Evolutionary conservation across 371 early-diverging fungal species (phyloP).

Genomic region (Nosema bombycis): DNA sequence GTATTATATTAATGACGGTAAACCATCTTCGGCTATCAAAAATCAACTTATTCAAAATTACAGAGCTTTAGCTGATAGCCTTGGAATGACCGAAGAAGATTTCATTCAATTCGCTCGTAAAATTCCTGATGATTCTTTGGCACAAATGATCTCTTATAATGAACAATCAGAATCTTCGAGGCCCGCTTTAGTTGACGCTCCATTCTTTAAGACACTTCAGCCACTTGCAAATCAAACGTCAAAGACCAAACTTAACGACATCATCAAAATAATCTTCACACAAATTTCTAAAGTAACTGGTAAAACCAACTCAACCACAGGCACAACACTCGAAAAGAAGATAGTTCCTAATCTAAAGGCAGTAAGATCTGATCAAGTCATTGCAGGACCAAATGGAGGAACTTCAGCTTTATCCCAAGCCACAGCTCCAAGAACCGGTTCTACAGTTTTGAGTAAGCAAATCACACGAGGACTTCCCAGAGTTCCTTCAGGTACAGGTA

Average conservation of each 20-base stretch:
- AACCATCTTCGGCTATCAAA: background rate
- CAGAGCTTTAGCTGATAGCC: background rate
- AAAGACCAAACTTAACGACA: background rate
- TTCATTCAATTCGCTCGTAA: conserved; percentile 20
- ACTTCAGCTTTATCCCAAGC: background rate
- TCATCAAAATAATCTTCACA: conserved; percentile 22
- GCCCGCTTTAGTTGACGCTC: conserved; percentile 8
- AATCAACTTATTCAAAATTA: conserved; percentile 37
- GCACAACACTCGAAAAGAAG: conserved; percentile 9
- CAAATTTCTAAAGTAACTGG: conserved; percentile 33
- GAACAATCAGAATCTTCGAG: background rate
- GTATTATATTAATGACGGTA: background rate
- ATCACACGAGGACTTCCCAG: background rate
- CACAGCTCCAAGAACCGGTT: background rate
- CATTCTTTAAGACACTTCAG: conserved; percentile 17
- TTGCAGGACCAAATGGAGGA: conserved; percentile 3
- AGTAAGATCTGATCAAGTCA: background rate
- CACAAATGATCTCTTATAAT: conserved; percentile 29
- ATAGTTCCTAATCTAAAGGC: conserved; percentile 36
- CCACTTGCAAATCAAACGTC: background rate
- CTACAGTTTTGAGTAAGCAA: conserved; percentile 2
- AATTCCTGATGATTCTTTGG: conserved; percentile 20
- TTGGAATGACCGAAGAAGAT: conserved; percentile 10
- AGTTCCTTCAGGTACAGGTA: conserved; percentile 1
- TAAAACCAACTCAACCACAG: conserved; percentile 16